Percentiles rank a stretch among this genome's conserved stretches.
Conservation (phyloP, 345 rosid species). For the Gossypium raimondii region DNA sequence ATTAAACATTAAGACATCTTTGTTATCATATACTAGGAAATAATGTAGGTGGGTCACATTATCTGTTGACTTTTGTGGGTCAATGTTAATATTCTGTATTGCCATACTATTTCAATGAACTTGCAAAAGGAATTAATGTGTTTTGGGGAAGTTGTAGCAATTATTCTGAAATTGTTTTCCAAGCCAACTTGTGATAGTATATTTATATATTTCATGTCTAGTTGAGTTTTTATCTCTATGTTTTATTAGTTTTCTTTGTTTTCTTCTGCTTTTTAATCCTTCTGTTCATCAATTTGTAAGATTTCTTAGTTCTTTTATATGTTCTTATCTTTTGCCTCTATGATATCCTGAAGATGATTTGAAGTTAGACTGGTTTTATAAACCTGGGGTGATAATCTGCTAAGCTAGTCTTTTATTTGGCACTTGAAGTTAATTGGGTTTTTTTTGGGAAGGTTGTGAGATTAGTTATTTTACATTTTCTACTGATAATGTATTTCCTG, state of each 20-base stretch:
- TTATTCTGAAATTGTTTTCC: slow-evolving; percentile 3
- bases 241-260: background rate
- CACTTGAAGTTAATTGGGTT: background rate
- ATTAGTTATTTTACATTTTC: background rate
- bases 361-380: background rate
- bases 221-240: background rate
- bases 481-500: background rate
- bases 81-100: background rate
- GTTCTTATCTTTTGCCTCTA: background rate
- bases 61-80: background rate
- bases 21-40: background rate
- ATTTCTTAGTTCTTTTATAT: slow-evolving; percentile 3
- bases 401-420: background rate
- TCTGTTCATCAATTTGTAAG: slow-evolving; percentile 16
- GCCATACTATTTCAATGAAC: background rate
- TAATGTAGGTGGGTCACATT: background rate
- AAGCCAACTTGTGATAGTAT: background rate
- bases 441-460: background rate
- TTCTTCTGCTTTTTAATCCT: background rate
- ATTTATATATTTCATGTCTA: slow-evolving; percentile 3
- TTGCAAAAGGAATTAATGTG: background rate
- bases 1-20: no score
- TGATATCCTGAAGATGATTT: background rate
- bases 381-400: background rate
- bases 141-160: background rate